Evolutionary conservation across 352 stramenopile species (phyloP), one percentile per base, ranked within the genome.

Genomic region (Blastocystis sp.): DNA sequence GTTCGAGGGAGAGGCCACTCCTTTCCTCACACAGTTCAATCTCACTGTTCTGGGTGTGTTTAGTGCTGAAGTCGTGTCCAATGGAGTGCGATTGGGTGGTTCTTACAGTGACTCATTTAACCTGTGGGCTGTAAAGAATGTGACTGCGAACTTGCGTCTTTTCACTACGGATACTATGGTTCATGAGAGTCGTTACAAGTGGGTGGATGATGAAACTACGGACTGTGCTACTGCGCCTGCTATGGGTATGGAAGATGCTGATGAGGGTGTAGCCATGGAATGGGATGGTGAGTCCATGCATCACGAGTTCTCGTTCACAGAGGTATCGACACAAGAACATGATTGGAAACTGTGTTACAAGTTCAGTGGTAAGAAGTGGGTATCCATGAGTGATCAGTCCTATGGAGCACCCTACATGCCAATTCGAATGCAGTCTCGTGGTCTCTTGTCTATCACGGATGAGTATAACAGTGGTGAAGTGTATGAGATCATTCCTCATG

Each of bases 351-450:
- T 83, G 16, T 83, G 71, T 56, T 83, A 67, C 49, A 16, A 65
- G 46, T 83, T 83, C 71, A 65, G 46, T 56, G 71, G 71, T 56
- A 83, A 83, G 71, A 27, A 37, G 5, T 83, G 71, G 71, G 27
- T 65, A 49, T 63, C 65, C 54, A 11, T 83, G 46, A 83, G 71
- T 42, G 7, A 51, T 32, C 71, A 83, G 71, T 66, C 46, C 5
- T 35, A 83, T 52, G 71, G 71, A 51, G 71, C 61, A 37, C 46
- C 65, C 51, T 83, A 51, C 35, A 52, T 37, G 51, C 71, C 71
- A 6, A 37, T 83, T 35, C 63, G 46, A 37, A 35, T 66, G 71
- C 46, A 83, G 71, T 83, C 71, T 37, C 71, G 71, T 56, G 71
- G 6, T 21, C 71, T 83, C 51, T 29, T 65, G n/a, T 27, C 46